Base-by-base conservation (phyloP, 805 yeast species). In the Kodamaea laetipori region DNA sequence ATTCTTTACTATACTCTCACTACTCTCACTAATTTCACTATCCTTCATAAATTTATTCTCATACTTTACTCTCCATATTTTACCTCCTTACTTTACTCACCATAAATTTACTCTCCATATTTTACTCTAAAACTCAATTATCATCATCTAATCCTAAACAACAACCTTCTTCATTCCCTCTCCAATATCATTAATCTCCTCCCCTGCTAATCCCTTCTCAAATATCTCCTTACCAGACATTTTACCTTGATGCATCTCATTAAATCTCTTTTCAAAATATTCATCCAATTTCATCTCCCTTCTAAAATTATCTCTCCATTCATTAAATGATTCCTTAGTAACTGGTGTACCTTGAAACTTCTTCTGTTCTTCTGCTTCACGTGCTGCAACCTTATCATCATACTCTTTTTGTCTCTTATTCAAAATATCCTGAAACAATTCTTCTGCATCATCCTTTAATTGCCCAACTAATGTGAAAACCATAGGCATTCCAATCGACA, bases 301-400 rank as follows among this genome's bases (percentile, higher is more conserved):
- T 45, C 95, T 74, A 64, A 94, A 90, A 41, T 65, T 70, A 3
- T 45, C 43, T 57, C 96, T 74, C 99, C 99, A 92, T 36, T 62
- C 72, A 2, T 61, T 58, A 60, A 78, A 92, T n/a, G 84, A 73
- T 52, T 86, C 95, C 11, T 63, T 66, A 1, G 97, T 92, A 4
- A 92, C 97, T 43, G 85, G 79, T 1, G 98, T 94, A 26, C 99
- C 99, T 31, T 74, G 72, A 66, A 92, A 92, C 64, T 94, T 94
- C 61, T 83, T 84, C 61, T 89, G 95, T 60, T 90, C 97, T 62
- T 84, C 83, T 54, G 72, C 75, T 61, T 94, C 98, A 50, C 80
- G 80, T 16, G 73, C 81, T 40, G 74, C 67, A 13, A 85, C 65
- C 49, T 75, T 77, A 39, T 73, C 69, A 49, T 87, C 89, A 52